Evolutionary conservation across 2,329 filamentous ascomycete genomes (phyloP).

Genomic region (Microcera coccophila): DNA sequence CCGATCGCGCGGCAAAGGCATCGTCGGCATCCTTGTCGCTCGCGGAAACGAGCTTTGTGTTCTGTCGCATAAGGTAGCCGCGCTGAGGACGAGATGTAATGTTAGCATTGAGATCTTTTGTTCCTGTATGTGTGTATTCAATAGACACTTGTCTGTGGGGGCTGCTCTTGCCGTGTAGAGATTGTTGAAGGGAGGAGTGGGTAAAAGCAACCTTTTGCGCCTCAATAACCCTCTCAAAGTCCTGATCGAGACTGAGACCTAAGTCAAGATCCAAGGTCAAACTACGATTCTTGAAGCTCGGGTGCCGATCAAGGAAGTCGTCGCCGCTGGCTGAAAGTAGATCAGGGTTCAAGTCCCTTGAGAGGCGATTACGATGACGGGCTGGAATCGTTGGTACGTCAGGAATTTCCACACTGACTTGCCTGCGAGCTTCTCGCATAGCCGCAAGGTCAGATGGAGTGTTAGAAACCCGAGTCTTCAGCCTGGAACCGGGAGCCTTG

Average conservation of each 20-base stretch:
- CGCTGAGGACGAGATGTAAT: constrained; percentile 67
- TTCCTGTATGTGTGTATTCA: constrained; percentile 6
- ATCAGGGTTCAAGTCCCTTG: constrained; percentile 43
- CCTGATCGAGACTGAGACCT: constrained; percentile 80
- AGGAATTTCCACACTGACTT: constrained; percentile 73
- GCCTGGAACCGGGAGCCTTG: constrained; percentile 77
- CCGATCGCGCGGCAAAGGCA: constrained; percentile 53
- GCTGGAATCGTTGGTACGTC: constrained; percentile 58
- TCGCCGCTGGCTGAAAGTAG: constrained; percentile 32
- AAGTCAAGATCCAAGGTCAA: constrained; percentile 78
- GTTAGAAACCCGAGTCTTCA: constrained; percentile 85
- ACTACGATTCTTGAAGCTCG: constrained; percentile 77
- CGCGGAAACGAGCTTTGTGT: constrained; percentile 95
- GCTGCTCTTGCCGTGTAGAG: constrained; percentile 20
- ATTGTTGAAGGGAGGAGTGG: constrained; percentile 19
- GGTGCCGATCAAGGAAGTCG: constrained; percentile 56
- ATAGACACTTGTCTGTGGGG: constrained; percentile 46
- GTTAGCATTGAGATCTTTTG: constrained; percentile 55
- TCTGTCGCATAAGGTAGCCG: constrained; percentile 97
- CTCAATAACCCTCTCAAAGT: constrained; percentile 94
- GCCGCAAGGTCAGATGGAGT: constrained; percentile 78
- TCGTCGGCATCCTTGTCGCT: constrained; percentile 67
- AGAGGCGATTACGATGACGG: constrained; percentile 54
- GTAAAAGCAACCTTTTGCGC: constrained; percentile 76
- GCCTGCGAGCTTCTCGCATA: constrained; percentile 82